Conservation (phyloP, 1,139 yeast genomes). For the Pichia sp. region DNA sequence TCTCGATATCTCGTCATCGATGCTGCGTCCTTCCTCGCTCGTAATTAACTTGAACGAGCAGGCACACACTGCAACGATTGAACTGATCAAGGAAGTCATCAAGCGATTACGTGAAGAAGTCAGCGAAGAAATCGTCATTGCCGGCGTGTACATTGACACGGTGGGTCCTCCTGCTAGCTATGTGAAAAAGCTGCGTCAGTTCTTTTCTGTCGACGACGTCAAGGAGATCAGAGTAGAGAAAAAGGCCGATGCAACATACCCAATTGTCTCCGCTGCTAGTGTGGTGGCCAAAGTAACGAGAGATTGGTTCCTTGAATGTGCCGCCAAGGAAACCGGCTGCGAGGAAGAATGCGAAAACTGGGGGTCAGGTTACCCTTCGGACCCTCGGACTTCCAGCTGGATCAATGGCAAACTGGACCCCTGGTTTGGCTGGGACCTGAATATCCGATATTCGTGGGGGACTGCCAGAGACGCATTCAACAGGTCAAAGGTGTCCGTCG, state of each 20-base stretch:
- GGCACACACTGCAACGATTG: slow-evolving; percentile 92
- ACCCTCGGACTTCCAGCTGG: slow-evolving; percentile 80
- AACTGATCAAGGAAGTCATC: slow-evolving; percentile 58
- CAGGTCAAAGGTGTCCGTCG: slow-evolving; percentile 43
- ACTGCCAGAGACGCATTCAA: slow-evolving; percentile 74
- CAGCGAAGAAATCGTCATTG: slow-evolving; percentile 31
- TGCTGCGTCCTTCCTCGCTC: slow-evolving; percentile 61
- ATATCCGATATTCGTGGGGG: slow-evolving; percentile 87
- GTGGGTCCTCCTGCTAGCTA: slow-evolving; percentile 92
- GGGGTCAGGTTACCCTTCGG: slow-evolving; percentile 95
- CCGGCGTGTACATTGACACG: slow-evolving; percentile 82
- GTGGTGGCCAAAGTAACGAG: slow-evolving; percentile 96
- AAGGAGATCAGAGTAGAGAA: slow-evolving; percentile 76
- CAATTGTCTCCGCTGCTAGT: slow-evolving; percentile 94
- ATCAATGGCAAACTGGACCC: slow-evolving; percentile 56
- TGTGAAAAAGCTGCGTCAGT: slow-evolving; percentile 62
- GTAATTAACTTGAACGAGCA: slow-evolving; percentile 85
- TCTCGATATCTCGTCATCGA: slow-evolving; percentile 79
- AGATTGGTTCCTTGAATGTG: slow-evolving; percentile 52
- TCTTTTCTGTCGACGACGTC: slow-evolving; percentile 56
- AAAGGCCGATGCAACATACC: slow-evolving; percentile 91
- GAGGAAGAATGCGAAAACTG: slow-evolving; percentile 33
- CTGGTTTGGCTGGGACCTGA: slow-evolving; percentile 81
- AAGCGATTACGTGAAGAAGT: slow-evolving; percentile 49
- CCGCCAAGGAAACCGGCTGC: slow-evolving; percentile 10